A percentile compares a stretch with the other conserved stretches of the same genome.
phyloP scores from a whole-genome alignment of 1,284 basidiomycete species.

The Bondarzewia mesenterica region DNA sequence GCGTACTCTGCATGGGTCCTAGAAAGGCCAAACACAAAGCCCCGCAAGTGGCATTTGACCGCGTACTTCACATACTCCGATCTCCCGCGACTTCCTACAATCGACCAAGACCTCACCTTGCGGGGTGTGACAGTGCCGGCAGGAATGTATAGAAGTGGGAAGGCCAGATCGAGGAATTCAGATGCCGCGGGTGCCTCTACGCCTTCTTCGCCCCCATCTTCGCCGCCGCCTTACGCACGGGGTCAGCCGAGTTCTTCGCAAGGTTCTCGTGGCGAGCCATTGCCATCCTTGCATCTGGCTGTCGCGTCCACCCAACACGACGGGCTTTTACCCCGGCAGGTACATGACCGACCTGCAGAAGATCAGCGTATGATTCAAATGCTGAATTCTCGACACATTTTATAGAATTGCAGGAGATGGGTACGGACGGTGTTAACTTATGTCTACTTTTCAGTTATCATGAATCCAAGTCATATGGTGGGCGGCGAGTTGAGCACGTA shows the following conservation, averaged over 20 bases:
- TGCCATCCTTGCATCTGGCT: conserved; percentile 11
- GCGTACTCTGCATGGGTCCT: conserved; percentile 58
- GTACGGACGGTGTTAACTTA: no score
- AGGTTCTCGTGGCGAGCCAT: conserved; percentile 9
- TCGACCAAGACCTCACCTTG: conserved; percentile 46
- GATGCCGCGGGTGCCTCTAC: conserved; percentile 22
- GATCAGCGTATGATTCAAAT: conserved; percentile 57
- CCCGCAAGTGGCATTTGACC: conserved; percentile 55
- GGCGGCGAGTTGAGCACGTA: no score
- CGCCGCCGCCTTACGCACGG: background rate
- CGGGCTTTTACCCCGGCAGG: conserved; percentile 10
- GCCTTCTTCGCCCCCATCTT: conserved; percentile 16
- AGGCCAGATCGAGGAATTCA: conserved; percentile 40
- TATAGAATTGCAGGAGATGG: conserved; percentile 16
- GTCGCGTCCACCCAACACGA: conserved; percentile 20
- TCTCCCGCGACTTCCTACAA: conserved; percentile 46
- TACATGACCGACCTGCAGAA: conserved; percentile 40
- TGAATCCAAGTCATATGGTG: no score
- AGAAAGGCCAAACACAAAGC: conserved; percentile 34
- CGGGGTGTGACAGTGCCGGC: conserved; percentile 42
- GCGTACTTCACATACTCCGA: conserved; percentile 60
- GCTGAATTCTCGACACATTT: conserved; percentile 39
- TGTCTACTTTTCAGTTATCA: no score
- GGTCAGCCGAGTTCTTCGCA: background rate
- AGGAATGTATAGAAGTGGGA: conserved; percentile 54